phyloP scores from a whole-genome alignment of 805 yeast species.

The Candida takata region DNA sequence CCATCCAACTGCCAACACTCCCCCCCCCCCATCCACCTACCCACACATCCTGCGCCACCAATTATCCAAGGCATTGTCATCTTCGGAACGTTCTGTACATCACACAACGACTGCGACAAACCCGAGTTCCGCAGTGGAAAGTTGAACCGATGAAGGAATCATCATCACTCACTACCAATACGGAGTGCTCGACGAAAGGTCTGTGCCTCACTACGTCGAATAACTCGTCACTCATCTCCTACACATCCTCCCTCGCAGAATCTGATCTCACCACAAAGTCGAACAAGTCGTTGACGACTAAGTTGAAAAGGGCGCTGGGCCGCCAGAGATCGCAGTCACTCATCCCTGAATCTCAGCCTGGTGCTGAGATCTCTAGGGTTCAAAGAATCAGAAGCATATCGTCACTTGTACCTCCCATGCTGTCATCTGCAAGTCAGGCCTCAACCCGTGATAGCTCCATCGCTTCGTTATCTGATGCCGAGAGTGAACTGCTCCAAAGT shows the following conservation, averaged over 20 bases:
- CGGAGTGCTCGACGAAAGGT: no score
- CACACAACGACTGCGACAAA: no score
- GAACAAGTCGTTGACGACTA: slow-evolving; percentile 8
- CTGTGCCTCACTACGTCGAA: slow-evolving; percentile 17
- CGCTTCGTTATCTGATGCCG: slow-evolving; percentile 18
- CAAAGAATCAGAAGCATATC: slow-evolving; percentile 1
- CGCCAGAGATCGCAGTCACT: slow-evolving; percentile 15
- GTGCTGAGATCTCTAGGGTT: not conserved
- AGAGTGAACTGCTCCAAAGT: slow-evolving; percentile 12
- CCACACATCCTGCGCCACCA: no score
- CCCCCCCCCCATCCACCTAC: no score
- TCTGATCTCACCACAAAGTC: slow-evolving; percentile 11
- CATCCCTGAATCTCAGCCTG: slow-evolving; percentile 2
- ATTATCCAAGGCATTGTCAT: no score
- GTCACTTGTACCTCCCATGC: slow-evolving; percentile 2
- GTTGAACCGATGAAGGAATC: no score
- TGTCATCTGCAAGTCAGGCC: slow-evolving; percentile 1
- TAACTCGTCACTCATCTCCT: slow-evolving; percentile 19
- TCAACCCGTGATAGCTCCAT: slow-evolving; percentile 22
- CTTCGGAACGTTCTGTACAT: no score
- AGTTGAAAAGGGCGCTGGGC: slow-evolving; percentile 7
- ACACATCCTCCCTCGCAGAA: slow-evolving; percentile 17
- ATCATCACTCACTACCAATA: no score
- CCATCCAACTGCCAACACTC: no score
- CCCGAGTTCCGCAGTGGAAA: no score